Base-by-base conservation (phyloP, 169 alveolate species). In the Plasmodium berghei region DNA sequence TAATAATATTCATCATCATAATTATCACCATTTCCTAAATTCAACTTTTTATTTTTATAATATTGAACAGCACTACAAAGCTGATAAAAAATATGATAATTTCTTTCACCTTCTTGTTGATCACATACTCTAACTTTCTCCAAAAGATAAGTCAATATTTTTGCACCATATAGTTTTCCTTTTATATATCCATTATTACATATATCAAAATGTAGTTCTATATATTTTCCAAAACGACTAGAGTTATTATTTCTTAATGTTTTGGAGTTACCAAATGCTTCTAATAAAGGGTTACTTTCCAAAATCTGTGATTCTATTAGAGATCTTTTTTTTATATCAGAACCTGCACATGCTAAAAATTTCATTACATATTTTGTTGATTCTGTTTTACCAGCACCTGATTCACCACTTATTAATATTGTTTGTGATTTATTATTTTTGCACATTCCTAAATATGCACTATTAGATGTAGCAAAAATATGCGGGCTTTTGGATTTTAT, bases 331-430 rank as follows among this genome's bases (percentile, higher is more conserved):
- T 88, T 90, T 18, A 87, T 62, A 28, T 93, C 94, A 14, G 96
- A 92, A 16, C 98, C 98, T 9, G 97, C 97, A 56, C 91, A 72
- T 9, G 99, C 99, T 75, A 98, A 93, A 92, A 96, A 98, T 62
- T 97, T 97, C 97, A 98, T 94, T 24, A 98, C 99, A 62, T 96
- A 97, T 91, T 98, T 98, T 9, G 99, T 98, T 61, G 99, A 97
- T 94, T 98, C 99, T 9, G 99, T 98, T 94, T 98, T 98, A 4
- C 99, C 99, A 12, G 99, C 99, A 3, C 99, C 99, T 49, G 99
- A 95, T 92, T 98, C 99, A 0, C 99, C 99, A 12, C 99, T 95
- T 72, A 99, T 98, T 48, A 99, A 96, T 18, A 99, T 96, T 34
- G 99, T 96, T 85, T 98, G 97, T 63, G 96, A 92, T 87, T 95